Base-by-base conservation (phyloP, 2,329 filamentous ascomycete genomes). In the Neurospora sp. region DNA sequence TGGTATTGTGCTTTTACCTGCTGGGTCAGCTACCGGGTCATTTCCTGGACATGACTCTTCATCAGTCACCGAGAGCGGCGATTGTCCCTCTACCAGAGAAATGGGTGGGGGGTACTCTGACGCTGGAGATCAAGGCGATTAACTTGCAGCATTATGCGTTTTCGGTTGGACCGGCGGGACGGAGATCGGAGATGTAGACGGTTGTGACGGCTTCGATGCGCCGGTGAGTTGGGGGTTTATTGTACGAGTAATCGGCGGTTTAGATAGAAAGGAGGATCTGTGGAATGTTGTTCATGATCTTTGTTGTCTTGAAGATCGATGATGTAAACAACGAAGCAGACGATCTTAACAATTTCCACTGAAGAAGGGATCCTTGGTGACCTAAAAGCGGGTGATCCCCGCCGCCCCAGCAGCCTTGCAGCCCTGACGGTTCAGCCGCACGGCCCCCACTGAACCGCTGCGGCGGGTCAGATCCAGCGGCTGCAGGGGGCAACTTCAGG, bases 171-270 rank as follows among this genome's bases (percentile, higher is more conserved):
- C 79, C 79, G 2, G 78, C 78, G 74, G 70, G 70, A 52, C 73
- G 74, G 8, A 71, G 75, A 67, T 80, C 76, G 5, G 70, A 78
- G 71, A 77, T 78, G 77, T 73, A 75, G 71, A 79, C 77, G 1
- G 62, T 80, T 2, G 67, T 80, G 17, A 75, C 77, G 19, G 77
- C 76, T 1, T 78, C 77, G 4, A 82, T 71, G 76, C 76, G 9
- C 72, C 76, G 10, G 78, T 82, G 10, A 82, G 78, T 71, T 83
- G 77, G 79, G 81, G 78, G 0, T 83, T 0, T 87, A 86, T 74
- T 82, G 82, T 52, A 87, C 85, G 4, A 84, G 78, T 38, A 87
- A 87, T 72, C 85, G 84, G 0, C 80, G 80, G 0, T 11, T 23
- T 23, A 10, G n/a, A n/a, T 42, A 11, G 1, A 46, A 1, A 13